Conservation (phyloP, 768 basidiomycete species). For the Erythrobasidium yunnanense region DNA sequence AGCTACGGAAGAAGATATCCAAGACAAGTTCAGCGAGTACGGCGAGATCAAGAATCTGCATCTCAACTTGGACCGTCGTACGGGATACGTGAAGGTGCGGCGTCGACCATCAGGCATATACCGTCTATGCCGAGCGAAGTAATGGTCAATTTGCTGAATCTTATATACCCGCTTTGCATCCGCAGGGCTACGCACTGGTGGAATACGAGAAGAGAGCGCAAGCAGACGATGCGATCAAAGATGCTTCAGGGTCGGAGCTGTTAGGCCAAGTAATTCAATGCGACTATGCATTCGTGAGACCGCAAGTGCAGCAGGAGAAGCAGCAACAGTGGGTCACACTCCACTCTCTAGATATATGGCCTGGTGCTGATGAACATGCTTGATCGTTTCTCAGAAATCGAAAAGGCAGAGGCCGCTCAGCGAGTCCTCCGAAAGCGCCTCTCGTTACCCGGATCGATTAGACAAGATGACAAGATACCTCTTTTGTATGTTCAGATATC, state of each 20-base stretch:
- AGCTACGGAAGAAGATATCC: slow-evolving; percentile 91
- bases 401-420: slow-evolving; percentile 16
- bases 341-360: not conserved
- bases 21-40: slow-evolving; percentile 89
- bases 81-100: slow-evolving; percentile 90
- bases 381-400: not conserved
- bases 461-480: not conserved
- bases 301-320: slow-evolving; percentile 43
- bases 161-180: not conserved
- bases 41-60: slow-evolving; percentile 97
- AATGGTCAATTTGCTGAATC: not conserved
- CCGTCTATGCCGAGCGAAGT: too few species aligned
- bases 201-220: slow-evolving; percentile 94
- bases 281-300: slow-evolving; percentile 84
- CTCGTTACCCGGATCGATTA: slow-evolving; percentile 24
- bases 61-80: slow-evolving; percentile 88
- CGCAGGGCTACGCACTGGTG: slow-evolving; percentile 88
- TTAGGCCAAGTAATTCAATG: slow-evolving; percentile 79
- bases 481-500: not conserved
- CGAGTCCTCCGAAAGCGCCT: slow-evolving; percentile 17
- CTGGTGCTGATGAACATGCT: not conserved
- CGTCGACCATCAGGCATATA: not conserved
- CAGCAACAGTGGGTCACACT: not conserved
- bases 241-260: slow-evolving; percentile 67
- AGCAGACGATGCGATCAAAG: slow-evolving; percentile 85